Evolutionary conservation across 352 stramenopile species (phyloP).

Genomic region (Peronospora destructor): DNA sequence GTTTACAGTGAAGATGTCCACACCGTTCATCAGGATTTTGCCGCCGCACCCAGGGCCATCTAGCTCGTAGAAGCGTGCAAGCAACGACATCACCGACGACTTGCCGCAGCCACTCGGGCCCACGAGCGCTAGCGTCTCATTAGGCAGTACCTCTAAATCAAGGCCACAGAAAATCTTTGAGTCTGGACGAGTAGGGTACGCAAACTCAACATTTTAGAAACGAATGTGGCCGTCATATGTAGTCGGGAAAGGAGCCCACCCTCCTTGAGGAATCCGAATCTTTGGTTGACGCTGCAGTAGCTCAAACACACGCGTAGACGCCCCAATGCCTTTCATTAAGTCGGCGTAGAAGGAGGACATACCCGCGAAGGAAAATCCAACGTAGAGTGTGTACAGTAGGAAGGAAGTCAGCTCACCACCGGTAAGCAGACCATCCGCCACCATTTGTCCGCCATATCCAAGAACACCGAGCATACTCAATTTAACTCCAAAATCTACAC

Average conservation of each 20-base stretch:
- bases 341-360: constrained; percentile 91
- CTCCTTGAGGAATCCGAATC: constrained; percentile 33
- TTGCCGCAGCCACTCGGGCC: constrained; percentile 66
- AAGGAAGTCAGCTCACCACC: constrained; percentile 90
- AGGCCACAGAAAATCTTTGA: constrained; percentile 44
- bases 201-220: constrained; percentile 82
- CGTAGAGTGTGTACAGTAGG: constrained; percentile 90
- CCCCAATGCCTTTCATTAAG: constrained; percentile 86
- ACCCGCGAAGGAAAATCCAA: constrained; percentile 83
- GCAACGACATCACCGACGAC: constrained; percentile 59
- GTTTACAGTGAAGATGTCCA: constrained; percentile 50
- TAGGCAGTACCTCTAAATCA: constrained; percentile 49
- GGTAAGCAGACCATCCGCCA: constrained; percentile 76
- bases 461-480: constrained; percentile 87
- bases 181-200: constrained; percentile 56
- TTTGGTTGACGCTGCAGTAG: constrained; percentile 81
- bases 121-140: constrained; percentile 71
- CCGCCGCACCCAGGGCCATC: constrained; percentile 39
- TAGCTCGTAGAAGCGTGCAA: constrained; percentile 73
- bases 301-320: constrained; percentile 86
- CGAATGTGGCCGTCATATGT: constrained; percentile 49
- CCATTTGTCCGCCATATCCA: constrained; percentile 89
- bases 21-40: constrained; percentile 50
- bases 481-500: constrained; percentile 80
- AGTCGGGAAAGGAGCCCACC: constrained; percentile 27